Evolutionary conservation across 305 asterid genomes (phyloP).

Genomic region (Ilex paraguariensis): DNA sequence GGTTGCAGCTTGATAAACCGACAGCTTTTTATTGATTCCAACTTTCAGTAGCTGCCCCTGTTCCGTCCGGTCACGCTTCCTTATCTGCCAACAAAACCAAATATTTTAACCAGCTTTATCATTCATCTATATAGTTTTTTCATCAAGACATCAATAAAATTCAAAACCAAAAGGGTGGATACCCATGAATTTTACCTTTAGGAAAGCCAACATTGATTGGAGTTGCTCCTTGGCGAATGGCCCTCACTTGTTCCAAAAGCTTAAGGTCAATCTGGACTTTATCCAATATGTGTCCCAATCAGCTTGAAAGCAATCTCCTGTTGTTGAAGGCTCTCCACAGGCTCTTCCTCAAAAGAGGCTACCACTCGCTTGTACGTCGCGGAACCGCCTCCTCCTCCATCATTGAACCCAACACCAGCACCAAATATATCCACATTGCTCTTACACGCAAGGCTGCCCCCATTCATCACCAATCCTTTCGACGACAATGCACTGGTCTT

Average conservation of each 20-base stretch:
- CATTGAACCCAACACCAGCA: conserved; percentile 23
- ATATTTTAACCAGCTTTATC: conserved; percentile 11
- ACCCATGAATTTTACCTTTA: conserved; percentile 47
- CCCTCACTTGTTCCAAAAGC: conserved; percentile 78
- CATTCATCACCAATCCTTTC: no score
- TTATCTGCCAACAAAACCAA: conserved; percentile 54
- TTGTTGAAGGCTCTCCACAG: conserved; percentile 72
- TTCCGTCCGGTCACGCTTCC: conserved; percentile 92
- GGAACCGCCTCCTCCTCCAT: no score
- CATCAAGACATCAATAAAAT: no score
- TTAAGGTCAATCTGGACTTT: conserved; percentile 55
- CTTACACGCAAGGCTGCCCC: no score
- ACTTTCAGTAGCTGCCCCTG: conserved; percentile 85
- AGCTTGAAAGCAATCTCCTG: conserved; percentile 75
- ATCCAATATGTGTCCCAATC: conserved; percentile 54
- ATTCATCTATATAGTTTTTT: no score
- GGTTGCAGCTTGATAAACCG: conserved; percentile 89
- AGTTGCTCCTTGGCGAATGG: conserved; percentile 71
- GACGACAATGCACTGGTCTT: no score
- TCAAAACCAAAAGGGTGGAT: no score
- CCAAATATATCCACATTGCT: not conserved
- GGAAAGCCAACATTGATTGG: conserved; percentile 61
- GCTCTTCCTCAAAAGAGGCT: conserved; percentile 62
- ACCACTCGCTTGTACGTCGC: conserved; percentile 35
- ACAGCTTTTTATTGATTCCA: conserved; percentile 72